A percentile compares a stretch with the other conserved stretches of the same genome.
These are phyloP conservation scores for Limnomonas spitsbergensis DNA, from an alignment of 139 green algal species.

Conservation along the genomic window DNA sequence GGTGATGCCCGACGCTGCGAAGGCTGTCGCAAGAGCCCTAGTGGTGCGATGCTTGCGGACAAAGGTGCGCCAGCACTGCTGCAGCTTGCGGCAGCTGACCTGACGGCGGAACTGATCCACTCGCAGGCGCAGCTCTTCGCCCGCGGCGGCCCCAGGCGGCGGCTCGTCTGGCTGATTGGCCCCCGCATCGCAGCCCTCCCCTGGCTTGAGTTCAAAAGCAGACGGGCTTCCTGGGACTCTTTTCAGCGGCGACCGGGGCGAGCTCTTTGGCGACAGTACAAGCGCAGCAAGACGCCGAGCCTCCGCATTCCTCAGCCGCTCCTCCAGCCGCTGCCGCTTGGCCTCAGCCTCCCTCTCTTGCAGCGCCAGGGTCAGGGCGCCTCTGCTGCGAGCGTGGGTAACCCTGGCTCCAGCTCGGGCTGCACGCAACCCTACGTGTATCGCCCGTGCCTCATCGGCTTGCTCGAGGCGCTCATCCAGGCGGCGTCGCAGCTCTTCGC, in stretches of 20 bases:
- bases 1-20: conserved; percentile 35
- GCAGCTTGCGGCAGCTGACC: conserved; percentile 40
- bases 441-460: conserved; percentile 12
- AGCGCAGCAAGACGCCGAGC: background rate
- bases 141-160: no score
- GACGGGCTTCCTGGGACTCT: background rate
- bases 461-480: conserved; percentile 18
- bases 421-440: conserved; percentile 15
- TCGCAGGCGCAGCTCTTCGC: background rate
- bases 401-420: conserved; percentile 16
- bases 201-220: background rate
- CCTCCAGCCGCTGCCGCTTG: conserved; percentile 6
- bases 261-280: background rate
- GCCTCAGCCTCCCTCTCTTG: conserved; percentile 17
- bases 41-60: conserved; percentile 42
- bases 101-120: conserved; percentile 38
- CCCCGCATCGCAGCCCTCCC: no score
- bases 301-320: conserved; percentile 1
- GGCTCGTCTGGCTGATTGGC: background rate
- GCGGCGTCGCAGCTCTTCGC: conserved; percentile 3
- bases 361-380: conserved; percentile 9
- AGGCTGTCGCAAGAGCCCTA: conserved; percentile 34
- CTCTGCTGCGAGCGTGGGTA: background rate
- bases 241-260: background rate
- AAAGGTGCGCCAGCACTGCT: conserved; percentile 52